A percentile compares a stretch with the other conserved stretches of the same genome.
Conservation (phyloP, 2,329 filamentous ascomycete species). For the Aspergillus calidoustus region DNA sequence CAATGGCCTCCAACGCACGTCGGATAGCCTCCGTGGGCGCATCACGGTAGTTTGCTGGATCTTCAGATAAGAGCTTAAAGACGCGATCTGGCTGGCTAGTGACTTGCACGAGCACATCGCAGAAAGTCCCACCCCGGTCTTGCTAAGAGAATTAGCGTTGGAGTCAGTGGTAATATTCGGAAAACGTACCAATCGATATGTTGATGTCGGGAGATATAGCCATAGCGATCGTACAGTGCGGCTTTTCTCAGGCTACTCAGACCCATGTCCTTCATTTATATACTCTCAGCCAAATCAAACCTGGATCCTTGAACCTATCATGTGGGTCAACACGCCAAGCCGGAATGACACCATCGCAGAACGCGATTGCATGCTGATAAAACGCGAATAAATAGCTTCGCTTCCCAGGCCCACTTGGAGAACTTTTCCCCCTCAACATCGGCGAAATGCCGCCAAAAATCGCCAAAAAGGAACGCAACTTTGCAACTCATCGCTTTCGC, state of each 20-base stretch:
- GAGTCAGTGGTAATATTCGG: background rate
- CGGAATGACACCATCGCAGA: slow-evolving; percentile 1
- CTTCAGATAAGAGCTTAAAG: slow-evolving; percentile 34
- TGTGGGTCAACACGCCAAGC: background rate
- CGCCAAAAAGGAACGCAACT: background rate
- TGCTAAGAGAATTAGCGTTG: background rate
- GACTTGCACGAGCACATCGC: background rate
- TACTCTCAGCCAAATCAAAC: background rate
- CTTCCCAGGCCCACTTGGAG: background rate
- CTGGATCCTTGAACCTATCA: no score
- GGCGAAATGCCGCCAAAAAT: background rate
- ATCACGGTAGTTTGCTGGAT: slow-evolving; percentile 33
- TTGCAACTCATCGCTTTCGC: background rate
- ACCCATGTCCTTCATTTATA: background rate
- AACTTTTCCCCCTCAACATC: background rate
- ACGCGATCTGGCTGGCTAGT: slow-evolving; percentile 24
- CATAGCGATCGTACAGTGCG: background rate
- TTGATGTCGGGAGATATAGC: background rate
- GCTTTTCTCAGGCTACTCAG: no score
- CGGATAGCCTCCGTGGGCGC: slow-evolving; percentile 80
- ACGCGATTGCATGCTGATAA: background rate
- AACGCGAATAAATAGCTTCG: background rate
- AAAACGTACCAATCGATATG: background rate
- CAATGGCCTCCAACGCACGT: slow-evolving; percentile 56
- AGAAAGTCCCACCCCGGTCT: slow-evolving; percentile 3